Conservation (phyloP, 371 early-diverging fungal genomes). For the Lichtheimia hyalospora region DNA sequence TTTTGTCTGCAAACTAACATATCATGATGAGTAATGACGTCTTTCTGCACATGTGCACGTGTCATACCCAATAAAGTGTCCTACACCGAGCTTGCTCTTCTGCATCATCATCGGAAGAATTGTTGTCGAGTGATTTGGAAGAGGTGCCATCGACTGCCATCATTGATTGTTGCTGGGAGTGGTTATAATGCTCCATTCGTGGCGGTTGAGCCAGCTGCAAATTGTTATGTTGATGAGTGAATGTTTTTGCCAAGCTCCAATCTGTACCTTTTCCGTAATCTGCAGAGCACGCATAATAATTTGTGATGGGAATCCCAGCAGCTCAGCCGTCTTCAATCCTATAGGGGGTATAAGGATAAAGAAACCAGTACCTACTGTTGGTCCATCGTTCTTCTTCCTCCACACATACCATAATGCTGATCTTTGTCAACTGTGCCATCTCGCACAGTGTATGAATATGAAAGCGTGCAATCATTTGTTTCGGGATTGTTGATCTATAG, state of each 20-base stretch:
- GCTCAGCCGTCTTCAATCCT: conserved; percentile 54
- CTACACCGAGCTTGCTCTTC: conserved; percentile 10
- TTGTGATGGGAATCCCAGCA: conserved; percentile 39
- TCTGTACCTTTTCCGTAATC: conserved; percentile 27
- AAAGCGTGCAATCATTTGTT: conserved; percentile 26
- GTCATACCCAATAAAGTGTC: conserved; percentile 29
- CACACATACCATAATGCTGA: conserved; percentile 40
- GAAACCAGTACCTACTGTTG: too few relatives aligned
- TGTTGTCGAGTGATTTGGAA: too few relatives aligned
- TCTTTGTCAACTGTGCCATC: conserved; percentile 36
- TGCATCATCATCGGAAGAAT: too few relatives aligned
- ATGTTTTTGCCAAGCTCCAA: neutral
- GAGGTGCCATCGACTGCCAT: too few relatives aligned
- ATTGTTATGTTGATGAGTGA: neutral
- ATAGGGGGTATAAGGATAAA: too few relatives aligned
- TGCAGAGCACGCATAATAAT: conserved; percentile 36
- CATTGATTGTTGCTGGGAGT: too few relatives aligned
- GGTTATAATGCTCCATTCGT: too few relatives aligned
- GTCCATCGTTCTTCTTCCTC: too few relatives aligned
- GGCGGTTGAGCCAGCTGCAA: neutral
- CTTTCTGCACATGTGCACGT: neutral
- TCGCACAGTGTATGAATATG: conserved; percentile 46
- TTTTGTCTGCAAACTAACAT: conserved; percentile 38
- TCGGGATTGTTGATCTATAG: conserved; percentile 9
- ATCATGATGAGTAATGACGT: neutral